Percentiles rank a stretch among this genome's conserved stretches.
Evolutionary conservation across 306 rosid species (phyloP).

Genomic region (Abrus precatorius): DNA sequence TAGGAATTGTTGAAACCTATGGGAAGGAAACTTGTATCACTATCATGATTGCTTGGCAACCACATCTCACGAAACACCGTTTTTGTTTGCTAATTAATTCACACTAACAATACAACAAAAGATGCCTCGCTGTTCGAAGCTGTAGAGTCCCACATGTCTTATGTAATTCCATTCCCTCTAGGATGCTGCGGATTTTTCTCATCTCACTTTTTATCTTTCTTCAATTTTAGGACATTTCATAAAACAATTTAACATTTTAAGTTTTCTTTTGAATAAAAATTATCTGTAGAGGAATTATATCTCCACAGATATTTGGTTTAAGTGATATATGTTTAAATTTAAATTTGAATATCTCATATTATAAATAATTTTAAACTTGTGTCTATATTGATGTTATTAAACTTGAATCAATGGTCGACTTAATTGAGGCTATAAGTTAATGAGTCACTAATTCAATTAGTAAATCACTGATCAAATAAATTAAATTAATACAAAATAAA

Average conservation of each 20-base stretch:
- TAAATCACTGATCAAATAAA: too few species aligned
- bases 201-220: conserved; percentile 6
- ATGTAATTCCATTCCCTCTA: background rate
- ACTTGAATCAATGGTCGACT: too few species aligned
- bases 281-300: too few species aligned
- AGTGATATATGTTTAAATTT: too few species aligned
- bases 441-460: too few species aligned
- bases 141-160: conserved; percentile 37
- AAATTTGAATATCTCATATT: too few species aligned
- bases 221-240: conserved; percentile 8
- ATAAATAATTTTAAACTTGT: too few species aligned
- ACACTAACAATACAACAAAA: conserved; percentile 47
- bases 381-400: too few species aligned
- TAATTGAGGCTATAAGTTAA: too few species aligned
- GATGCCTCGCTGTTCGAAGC: conserved; percentile 43
- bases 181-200: conserved; percentile 26
- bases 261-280: background rate
- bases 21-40: background rate
- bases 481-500: too few species aligned
- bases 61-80: conserved; percentile 32
- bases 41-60: conserved; percentile 48
- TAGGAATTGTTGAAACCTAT: background rate
- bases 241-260: background rate
- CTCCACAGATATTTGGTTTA: too few species aligned
- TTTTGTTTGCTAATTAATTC: conserved; percentile 18